Conservation (phyloP, 441 rosid species). For the Brassica hybrid region DNA sequence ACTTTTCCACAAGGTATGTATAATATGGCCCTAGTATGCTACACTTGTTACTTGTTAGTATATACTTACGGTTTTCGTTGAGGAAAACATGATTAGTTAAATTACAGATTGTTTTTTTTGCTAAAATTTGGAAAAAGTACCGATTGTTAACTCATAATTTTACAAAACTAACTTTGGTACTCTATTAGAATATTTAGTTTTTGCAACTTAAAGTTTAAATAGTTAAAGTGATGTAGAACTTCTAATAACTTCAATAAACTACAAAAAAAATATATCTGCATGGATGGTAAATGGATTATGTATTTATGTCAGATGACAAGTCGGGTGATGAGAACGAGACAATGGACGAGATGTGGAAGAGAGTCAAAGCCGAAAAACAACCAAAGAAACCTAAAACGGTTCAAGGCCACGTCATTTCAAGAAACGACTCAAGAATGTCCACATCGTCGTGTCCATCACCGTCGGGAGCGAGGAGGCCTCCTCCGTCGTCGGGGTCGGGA, state of each 20-base stretch:
- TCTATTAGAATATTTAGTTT: neutral
- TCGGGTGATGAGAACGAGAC: slow-evolving; percentile 36
- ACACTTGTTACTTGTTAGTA: neutral
- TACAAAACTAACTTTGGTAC: neutral
- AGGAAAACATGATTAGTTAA: neutral
- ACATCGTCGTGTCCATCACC: slow-evolving; percentile 26
- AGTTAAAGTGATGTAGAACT: neutral
- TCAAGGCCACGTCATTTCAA: slow-evolving; percentile 5
- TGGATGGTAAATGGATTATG: neutral
- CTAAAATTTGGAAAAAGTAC: neutral
- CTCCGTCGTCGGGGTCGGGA: neutral
- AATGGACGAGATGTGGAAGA: slow-evolving; percentile 43
- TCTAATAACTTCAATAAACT: neutral
- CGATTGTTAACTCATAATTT: neutral
- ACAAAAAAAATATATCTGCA: neutral
- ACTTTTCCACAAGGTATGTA: slow-evolving; percentile 37
- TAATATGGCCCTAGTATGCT: neutral
- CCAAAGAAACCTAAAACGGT: slow-evolving; percentile 1
- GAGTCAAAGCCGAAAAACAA: slow-evolving; percentile 35
- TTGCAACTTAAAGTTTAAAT: neutral
- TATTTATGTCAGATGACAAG: slow-evolving; percentile 18
- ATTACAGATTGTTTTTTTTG: neutral
- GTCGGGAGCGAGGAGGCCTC: slow-evolving; percentile 5
- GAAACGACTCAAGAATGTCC: slow-evolving; percentile 23
- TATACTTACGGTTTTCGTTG: neutral